These are phyloP conservation scores for Eimeria falciformis DNA, from an alignment of 169 alveolate genomes.

Conservation along the genomic window DNA sequence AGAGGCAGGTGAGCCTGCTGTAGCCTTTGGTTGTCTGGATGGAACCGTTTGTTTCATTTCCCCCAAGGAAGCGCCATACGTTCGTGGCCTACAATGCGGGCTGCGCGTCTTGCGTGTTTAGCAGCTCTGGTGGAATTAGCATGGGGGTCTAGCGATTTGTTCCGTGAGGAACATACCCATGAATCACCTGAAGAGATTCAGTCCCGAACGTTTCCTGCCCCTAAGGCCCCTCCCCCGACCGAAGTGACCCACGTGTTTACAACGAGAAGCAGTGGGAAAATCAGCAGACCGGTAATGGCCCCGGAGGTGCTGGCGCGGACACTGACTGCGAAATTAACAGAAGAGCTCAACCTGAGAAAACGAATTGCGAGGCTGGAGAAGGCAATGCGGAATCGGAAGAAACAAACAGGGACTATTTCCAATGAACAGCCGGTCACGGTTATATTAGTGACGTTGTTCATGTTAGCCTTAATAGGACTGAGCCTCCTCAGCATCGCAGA, in stretches of 20 bases:
- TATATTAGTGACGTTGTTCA: not conserved
- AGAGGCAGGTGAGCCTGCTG: too few species aligned
- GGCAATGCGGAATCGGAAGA: not conserved
- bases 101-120: too few species aligned
- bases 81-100: too few species aligned
- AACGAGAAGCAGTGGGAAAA: not conserved
- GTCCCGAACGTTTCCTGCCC: conserved; percentile 7
- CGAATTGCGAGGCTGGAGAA: not conserved
- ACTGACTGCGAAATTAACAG: not conserved
- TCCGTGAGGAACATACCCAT: not conserved
- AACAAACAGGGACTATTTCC: not conserved
- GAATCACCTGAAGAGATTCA: not conserved
- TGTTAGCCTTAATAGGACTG: not conserved
- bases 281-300: not conserved
- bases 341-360: not conserved
- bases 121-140: too few species aligned
- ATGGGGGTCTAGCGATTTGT: too few species aligned
- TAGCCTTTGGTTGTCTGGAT: too few species aligned
- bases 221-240: conserved; percentile 42
- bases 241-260: conserved; percentile 2
- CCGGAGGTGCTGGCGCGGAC: not conserved
- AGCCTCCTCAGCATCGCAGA: not conserved
- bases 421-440: not conserved
- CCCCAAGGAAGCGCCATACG: too few species aligned
- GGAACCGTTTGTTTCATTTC: too few species aligned